These are phyloP conservation scores for Colletotrichum zoysiae DNA, from an alignment of 2,329 filamentous ascomycete species.

Conservation along the genomic window DNA sequence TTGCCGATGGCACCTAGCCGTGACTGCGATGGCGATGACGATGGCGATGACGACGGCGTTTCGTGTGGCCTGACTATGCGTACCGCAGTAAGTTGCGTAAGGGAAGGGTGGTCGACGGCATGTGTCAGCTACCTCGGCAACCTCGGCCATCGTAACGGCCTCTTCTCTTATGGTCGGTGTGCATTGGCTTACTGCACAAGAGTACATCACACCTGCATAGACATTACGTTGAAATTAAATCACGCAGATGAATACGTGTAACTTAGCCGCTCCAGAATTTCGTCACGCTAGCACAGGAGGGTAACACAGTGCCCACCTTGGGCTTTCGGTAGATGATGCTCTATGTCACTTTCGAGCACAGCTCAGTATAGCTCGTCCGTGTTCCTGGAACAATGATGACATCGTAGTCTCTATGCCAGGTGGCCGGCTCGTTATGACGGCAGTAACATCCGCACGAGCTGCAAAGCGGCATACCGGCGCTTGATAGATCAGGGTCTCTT, in stretches of 20 bases:
- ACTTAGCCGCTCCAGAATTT: neutral
- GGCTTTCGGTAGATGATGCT: neutral
- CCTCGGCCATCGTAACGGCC: neutral
- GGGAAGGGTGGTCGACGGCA: neutral
- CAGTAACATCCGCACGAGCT: neutral
- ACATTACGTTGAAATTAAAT: neutral
- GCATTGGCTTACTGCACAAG: neutral
- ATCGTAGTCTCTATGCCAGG: neutral
- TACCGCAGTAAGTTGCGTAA: neutral
- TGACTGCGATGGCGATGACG: neutral
- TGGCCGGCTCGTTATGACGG: neutral
- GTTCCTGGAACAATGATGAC: neutral
- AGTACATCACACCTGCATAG: neutral
- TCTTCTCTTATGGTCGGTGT: neutral
- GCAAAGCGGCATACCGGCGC: neutral
- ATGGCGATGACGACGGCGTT: neutral
- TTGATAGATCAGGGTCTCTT: neutral
- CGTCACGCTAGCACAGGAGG: neutral
- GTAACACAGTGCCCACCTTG: neutral
- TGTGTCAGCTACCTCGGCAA: neutral
- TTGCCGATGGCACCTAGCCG: neutral
- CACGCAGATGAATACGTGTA: neutral
- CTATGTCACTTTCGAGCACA: neutral
- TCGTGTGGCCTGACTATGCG: conserved; percentile 1
- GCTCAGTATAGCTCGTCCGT: neutral